Evolutionary conservation across 371 early-diverging fungal species (phyloP), one percentile per base, ranked within the genome.

Genomic region (Cokeromyces recurvatus): DNA sequence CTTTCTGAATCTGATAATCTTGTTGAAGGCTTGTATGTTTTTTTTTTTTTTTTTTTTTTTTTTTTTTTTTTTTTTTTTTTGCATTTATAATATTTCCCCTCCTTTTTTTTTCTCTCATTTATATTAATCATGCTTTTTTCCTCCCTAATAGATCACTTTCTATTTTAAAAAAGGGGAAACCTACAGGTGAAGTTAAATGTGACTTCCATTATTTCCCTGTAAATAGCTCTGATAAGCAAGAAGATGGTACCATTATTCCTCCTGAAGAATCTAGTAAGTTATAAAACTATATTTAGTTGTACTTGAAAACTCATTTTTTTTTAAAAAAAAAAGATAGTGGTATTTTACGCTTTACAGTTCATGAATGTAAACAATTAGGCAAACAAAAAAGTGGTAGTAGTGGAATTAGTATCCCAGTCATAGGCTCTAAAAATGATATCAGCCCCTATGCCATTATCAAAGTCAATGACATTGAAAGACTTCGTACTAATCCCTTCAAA

Each of bases 301-400:
- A 29, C 5, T 29, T 29, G 29, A 11, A 11, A 11, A 29, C 5
- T 8, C 11, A 29, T 29, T 38, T 38, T 38, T 9, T n/a, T n/a
- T n/a, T n/a, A n/a, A n/a, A n/a, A n/a, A n/a, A 22, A 22, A 38
- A 16, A 74, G 72, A 79, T 56, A 67, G 61, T 39, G 81, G 81
- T 64, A 53, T 81, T 12, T 62, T 81, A 38, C 71, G 76, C 16
- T 71, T 78, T 43, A 66, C 58, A 9, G 57, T 81, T 0, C 75
- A 77, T 40, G 78, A 78, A 58, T 74, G 71, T 46, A 71, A 74
- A 34, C 71, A 71, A 20, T 53, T 81, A 16, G 60, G 62, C 11
- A 50, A 53, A 9, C 54, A 64, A 29, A 58, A 57, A 21, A 41
- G 53, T 25, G 57, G 70, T 29, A 41, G 54, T 32, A 55, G 70